phyloP scores from a whole-genome alignment of 140 eudicot species.

The Flaveria floridana region DNA sequence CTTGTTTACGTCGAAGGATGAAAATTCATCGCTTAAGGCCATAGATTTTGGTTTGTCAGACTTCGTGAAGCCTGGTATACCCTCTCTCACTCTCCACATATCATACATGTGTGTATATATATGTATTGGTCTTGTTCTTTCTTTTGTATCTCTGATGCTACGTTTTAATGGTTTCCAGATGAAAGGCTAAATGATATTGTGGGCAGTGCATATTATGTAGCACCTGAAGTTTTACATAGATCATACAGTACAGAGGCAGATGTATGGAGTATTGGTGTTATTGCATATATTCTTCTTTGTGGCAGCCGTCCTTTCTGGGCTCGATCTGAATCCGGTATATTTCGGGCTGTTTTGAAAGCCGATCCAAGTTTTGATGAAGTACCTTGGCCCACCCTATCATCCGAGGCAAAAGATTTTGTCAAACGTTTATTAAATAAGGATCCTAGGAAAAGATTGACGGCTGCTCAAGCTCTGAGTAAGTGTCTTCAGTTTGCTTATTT shows the following conservation, averaged over 20 bases:
- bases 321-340: conserved; percentile 90
- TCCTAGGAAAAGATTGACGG: conserved; percentile 92
- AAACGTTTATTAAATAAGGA: conserved; percentile 77
- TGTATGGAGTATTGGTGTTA: conserved; percentile 95
- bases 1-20: conserved; percentile 83
- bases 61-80: conserved; percentile 80
- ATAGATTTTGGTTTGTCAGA: conserved; percentile 95
- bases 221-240: conserved; percentile 93
- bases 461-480: conserved; percentile 89
- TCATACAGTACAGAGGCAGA: conserved; percentile 91
- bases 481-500: neutral
- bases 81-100: conserved; percentile 11
- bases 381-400: conserved; percentile 85
- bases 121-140: neutral
- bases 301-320: conserved; percentile 99
- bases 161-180: conserved; percentile 46
- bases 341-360: conserved; percentile 87
- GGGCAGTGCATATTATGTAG: conserved; percentile 91
- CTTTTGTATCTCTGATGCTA: neutral
- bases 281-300: conserved; percentile 78
- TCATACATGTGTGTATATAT: neutral
- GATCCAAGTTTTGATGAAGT: conserved; percentile 88
- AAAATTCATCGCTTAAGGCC: conserved; percentile 76
- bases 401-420: conserved; percentile 87
- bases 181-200: conserved; percentile 89